phyloP scores from a whole-genome alignment of 2,329 filamentous ascomycete species.

The Seiridium unicorne region DNA sequence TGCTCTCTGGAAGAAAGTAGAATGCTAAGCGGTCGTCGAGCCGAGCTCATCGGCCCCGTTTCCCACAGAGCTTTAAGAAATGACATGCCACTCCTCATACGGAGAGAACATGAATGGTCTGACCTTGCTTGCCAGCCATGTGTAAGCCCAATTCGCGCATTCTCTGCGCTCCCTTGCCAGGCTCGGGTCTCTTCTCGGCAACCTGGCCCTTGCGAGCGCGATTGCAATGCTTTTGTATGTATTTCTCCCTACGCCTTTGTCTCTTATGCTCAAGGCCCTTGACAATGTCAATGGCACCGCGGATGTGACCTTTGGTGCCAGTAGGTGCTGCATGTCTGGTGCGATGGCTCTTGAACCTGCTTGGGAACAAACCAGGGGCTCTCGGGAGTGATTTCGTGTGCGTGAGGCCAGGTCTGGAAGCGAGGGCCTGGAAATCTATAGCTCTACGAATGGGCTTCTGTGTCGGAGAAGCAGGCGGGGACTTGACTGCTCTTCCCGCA shows the following conservation, averaged over 20 bases:
- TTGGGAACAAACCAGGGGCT: constrained; percentile 68
- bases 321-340: constrained; percentile 28
- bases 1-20: background rate
- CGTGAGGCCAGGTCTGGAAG: constrained; percentile 63
- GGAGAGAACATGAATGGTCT: constrained; percentile 75
- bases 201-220: constrained; percentile 70
- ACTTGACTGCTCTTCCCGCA: constrained; percentile 41
- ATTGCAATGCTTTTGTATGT: constrained; percentile 83
- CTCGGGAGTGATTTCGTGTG: constrained; percentile 87
- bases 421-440: constrained; percentile 43
- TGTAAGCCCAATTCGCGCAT: constrained; percentile 91
- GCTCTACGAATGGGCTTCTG: constrained; percentile 28
- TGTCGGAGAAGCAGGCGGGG: constrained; percentile 43
- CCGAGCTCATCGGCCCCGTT: too few relatives aligned
- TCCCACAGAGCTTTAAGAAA: background rate
- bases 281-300: constrained; percentile 96
- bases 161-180: constrained; percentile 85
- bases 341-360: constrained; percentile 42
- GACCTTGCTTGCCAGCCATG: constrained; percentile 77
- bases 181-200: constrained; percentile 64
- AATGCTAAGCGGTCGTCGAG: background rate
- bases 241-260: constrained; percentile 69
- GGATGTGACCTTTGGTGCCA: constrained; percentile 62
- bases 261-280: constrained; percentile 95
- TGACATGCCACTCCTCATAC: constrained; percentile 45